Evolutionary conservation across 2,329 filamentous ascomycete species (phyloP), one percentile per base, ranked within the genome.

Genomic region (Triangularia setosa): DNA sequence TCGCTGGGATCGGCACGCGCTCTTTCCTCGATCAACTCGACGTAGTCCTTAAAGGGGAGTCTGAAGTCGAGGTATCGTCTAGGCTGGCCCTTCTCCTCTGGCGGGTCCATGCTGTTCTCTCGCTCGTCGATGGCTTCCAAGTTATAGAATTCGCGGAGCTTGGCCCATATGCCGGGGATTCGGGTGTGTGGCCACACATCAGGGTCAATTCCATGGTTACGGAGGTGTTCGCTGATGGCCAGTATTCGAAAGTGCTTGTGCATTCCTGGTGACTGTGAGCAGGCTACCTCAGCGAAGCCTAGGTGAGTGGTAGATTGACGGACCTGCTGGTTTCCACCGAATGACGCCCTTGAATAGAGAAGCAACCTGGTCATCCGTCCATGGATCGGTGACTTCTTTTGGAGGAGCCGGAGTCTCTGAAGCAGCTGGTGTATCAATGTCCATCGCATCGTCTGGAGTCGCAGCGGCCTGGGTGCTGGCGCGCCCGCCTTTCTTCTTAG

Each of bases 201-300:
- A 60, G 89, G 85, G 75, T 93, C 84, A 74, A 91, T 90, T 72
- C 92, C 92, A 76, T 93, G 90, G 70, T 90, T 92, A 69, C 89
- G 87, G 66, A 96, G 80, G 70, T 92, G 87, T 70, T 93, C 88
- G 54, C 90, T 90, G 64, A 97, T 92, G 8, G 92, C 88, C 68
- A 97, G 87, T 84, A 97, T 93, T 65, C 92, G 89, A 74, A 97
- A 96, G 76, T 97, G 92, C 75, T 94, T 96, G 79, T 97, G 93
- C 83, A 97, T 91, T 66, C 93, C 91, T 91, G 33, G 40, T 16
- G 53, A 18, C 14, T n/a, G 48, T 64, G 54, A 66, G 60, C 61
- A 55, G 16, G 30, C 12, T 33, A 33, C 14, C 30, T 33, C 6
- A 14, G 35, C 14, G 21, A 16, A 28, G 21, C 52, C 21, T 48